Base-by-base conservation (phyloP, 352 stramenopile genomes). In the Globisporangium emineosum region DNA sequence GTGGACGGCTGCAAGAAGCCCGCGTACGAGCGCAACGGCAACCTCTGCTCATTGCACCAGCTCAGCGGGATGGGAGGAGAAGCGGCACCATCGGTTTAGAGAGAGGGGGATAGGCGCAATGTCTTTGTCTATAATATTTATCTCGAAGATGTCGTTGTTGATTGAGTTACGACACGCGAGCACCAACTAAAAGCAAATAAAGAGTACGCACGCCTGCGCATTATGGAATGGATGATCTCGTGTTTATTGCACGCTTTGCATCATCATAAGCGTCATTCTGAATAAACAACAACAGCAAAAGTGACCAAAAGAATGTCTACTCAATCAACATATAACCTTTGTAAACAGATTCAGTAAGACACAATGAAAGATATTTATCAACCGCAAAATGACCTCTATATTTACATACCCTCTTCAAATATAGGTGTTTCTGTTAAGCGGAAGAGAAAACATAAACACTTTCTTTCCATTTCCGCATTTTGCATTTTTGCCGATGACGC, bases 21-120 rank as follows among this genome's bases (percentile, higher is more conserved):
- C 12, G 77, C 75, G 45, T 86, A 81, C 43, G 75, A 80, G 42
- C 72, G 75, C 53, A 82, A 82, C 23, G 71, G 59, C 37, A 82
- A 84, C 33, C 62, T 80, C 7, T 86, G 77, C 54, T 67, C 63
- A 0, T n/a, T 76, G 15, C 76, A 85, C 45, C 66, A 67, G 62
- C 43, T 70, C 43, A 61, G 45, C 56, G n/a, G 15, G 5, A 37
- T 19, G 25, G 35, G n/a, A 56, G 29, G 3, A n/a, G 19, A 12
- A 47, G 53, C 19, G 3, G 27, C 9, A 2, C 6, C 27, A 43
- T 21, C 27, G n/a, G 15, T 32, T 40, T 37, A 60, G n/a, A 60
- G 53, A 47, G 23, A 56, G 27, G 25, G 8, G 13, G 52, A n/a
- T 1, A 6, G 5, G 37, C 15, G 15, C 37, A 17, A 45, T 9